Evolutionary conservation across 768 basidiomycete genomes (phyloP).

Genomic region (Russula griseocarnosa): DNA sequence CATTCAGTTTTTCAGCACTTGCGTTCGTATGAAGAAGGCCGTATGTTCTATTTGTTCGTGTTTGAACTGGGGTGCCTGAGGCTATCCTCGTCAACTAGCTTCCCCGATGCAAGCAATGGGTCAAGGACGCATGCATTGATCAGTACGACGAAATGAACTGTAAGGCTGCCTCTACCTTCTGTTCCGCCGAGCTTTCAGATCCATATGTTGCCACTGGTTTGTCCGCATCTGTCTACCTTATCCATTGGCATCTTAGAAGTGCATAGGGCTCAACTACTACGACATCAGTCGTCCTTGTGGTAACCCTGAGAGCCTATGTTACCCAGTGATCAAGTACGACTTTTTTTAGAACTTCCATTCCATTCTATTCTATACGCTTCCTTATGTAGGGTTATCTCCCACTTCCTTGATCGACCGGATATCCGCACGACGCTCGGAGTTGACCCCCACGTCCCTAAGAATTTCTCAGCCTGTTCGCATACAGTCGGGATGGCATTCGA

Average conservation of each 20-base stretch:
- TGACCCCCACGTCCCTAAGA: slow-evolving; percentile 41
- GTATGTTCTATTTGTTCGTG: slow-evolving; percentile 30
- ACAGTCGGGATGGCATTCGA: slow-evolving; percentile 49
- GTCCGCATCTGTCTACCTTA: slow-evolving; percentile 5
- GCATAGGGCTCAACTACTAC: slow-evolving; percentile 50
- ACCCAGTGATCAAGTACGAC: slow-evolving; percentile 47
- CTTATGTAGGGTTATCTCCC: slow-evolving; percentile 46
- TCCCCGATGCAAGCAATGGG: slow-evolving; percentile 44
- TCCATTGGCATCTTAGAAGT: slow-evolving; percentile 19
- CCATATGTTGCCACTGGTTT: slow-evolving; percentile 35
- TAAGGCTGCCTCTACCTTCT: slow-evolving; percentile 41
- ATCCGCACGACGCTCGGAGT: slow-evolving; percentile 61
- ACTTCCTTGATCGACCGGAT: slow-evolving; percentile 58
- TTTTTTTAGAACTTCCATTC: neutral
- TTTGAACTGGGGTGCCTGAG: neutral
- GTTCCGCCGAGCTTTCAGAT: slow-evolving; percentile 31
- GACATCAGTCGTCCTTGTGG: slow-evolving; percentile 64
- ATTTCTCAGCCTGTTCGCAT: slow-evolving; percentile 42
- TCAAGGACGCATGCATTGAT: slow-evolving; percentile 42
- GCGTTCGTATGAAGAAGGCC: slow-evolving; percentile 44
- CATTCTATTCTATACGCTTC: neutral
- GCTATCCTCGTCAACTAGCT: slow-evolving; percentile 32
- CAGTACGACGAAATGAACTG: slow-evolving; percentile 45
- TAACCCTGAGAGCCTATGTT: slow-evolving; percentile 53
- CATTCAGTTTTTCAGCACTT: slow-evolving; percentile 31